Evolutionary conservation across 768 basidiomycete genomes (phyloP).

Genomic region (Dentipellis fragilis): DNA sequence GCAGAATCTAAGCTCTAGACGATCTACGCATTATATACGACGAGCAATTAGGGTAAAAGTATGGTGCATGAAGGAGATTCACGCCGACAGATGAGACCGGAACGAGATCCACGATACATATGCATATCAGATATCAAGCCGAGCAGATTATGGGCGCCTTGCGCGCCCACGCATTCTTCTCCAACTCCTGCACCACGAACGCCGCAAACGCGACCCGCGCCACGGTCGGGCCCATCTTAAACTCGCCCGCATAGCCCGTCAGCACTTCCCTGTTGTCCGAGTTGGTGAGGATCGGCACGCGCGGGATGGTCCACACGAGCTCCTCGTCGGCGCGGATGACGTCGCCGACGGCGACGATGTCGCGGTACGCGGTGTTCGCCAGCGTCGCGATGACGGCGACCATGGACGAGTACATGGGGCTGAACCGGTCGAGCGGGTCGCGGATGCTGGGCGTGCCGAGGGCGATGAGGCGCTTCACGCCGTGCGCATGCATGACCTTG

Average conservation of each 20-base stretch:
- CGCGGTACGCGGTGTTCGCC: constrained; percentile 51
- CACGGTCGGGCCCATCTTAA: constrained; percentile 37
- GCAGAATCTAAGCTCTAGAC: no score
- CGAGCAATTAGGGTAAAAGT: no score
- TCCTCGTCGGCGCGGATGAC: constrained; percentile 39
- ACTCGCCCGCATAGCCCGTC: constrained; percentile 64
- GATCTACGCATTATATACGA: no score
- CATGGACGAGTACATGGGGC: constrained; percentile 32
- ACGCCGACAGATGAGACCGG: no score
- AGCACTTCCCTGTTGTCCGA: constrained; percentile 33
- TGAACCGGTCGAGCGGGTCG: constrained; percentile 51
- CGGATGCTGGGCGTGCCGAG: constrained; percentile 59
- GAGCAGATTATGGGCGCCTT: constrained; percentile 29
- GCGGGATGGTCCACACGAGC: constrained; percentile 59
- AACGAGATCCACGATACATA: no score
- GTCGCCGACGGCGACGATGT: constrained; percentile 56
- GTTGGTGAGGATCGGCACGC: constrained; percentile 56
- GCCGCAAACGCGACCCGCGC: constrained; percentile 49
- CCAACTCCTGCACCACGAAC: constrained; percentile 50
- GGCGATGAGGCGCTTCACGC: constrained; percentile 49
- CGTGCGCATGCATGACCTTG: constrained; percentile 40
- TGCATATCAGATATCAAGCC: constrained; percentile 11
- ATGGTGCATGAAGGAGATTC: no score
- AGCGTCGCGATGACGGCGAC: constrained; percentile 29
- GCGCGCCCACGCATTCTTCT: constrained; percentile 49